Evolutionary conservation across 2,329 filamentous ascomycete genomes (phyloP).

Genomic region (Cordyceps fumosorosea): DNA sequence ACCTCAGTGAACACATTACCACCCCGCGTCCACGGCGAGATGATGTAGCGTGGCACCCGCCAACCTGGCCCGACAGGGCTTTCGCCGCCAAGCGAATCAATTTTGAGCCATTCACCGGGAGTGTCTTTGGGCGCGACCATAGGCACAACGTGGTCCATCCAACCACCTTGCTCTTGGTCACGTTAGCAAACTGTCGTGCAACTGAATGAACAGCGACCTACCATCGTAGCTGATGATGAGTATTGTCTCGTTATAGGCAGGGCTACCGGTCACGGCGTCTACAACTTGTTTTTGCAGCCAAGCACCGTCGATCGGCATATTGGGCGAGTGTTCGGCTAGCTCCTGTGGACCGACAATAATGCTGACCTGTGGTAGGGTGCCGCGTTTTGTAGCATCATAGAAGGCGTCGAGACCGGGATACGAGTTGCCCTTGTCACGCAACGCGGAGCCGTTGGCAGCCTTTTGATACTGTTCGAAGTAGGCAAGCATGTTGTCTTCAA

Average conservation of each 20-base stretch:
- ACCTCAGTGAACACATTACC: conserved; percentile 47
- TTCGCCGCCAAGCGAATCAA: conserved; percentile 26
- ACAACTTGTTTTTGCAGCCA: conserved; percentile 50
- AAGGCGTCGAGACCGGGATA: conserved; percentile 42
- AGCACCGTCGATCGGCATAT: conserved; percentile 45
- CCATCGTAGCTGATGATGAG: conserved; percentile 45
- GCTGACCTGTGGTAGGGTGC: conserved; percentile 43
- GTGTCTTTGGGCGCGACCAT: conserved; percentile 40
- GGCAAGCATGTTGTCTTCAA: conserved; percentile 46
- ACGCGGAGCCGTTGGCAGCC: conserved; percentile 30
- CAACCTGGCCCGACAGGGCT: conserved; percentile 28
- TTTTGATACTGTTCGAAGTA: conserved; percentile 45
- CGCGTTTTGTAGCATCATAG: conserved; percentile 39
- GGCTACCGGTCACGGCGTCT: conserved; percentile 40
- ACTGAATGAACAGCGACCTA: neutral
- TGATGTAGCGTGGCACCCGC: conserved; percentile 44
- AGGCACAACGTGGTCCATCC: conserved; percentile 45
- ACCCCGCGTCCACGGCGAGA: conserved; percentile 48
- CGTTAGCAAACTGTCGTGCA: neutral
- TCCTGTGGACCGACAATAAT: conserved; percentile 49
- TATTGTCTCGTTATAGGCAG: conserved; percentile 41
- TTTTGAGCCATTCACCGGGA: conserved; percentile 44
- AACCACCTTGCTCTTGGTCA: conserved; percentile 40
- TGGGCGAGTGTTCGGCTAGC: conserved; percentile 48
- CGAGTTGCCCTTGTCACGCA: conserved; percentile 38